These are phyloP conservation scores for Sugiyamaella floridensis DNA, from an alignment of 805 yeast genomes.

Conservation along the genomic window DNA sequence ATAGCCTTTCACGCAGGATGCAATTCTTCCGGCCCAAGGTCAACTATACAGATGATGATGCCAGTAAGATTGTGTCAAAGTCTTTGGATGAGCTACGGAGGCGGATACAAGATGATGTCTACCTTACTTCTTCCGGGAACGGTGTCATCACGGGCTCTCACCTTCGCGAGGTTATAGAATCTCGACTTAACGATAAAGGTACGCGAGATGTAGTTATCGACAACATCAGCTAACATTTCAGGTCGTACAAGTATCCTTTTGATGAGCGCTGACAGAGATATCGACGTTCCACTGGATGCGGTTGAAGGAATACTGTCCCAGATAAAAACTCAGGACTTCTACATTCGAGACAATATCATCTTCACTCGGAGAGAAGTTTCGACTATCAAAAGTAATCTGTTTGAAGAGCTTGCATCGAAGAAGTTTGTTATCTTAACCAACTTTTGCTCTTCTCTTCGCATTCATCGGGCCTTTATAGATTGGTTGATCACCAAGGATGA, in stretches of 20 bases:
- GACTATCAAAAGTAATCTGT: not conserved
- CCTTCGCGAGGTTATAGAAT: constrained; percentile 2
- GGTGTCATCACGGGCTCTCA: constrained; percentile 12
- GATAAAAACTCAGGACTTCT: not conserved
- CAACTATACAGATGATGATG: not conserved
- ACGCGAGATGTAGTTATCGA: not conserved
- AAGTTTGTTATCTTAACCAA: not conserved
- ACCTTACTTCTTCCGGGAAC: constrained; percentile 7
- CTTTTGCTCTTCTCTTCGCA: not conserved
- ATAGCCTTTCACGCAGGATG: not conserved
- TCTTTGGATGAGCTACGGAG: not conserved
- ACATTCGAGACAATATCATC: constrained; percentile 3
- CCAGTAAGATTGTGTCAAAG: not conserved
- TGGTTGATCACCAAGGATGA: not conserved
- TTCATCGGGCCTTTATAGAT: not conserved
- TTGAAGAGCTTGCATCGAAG: not conserved
- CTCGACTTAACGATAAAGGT: constrained; percentile 10
- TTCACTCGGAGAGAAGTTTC: constrained; percentile 9
- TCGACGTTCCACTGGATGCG: constrained; percentile 7
- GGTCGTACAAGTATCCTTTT: constrained; percentile 13
- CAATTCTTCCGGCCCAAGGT: not conserved
- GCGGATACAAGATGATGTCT: constrained; percentile 8
- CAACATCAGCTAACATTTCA: not conserved
- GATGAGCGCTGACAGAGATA: constrained; percentile 11
- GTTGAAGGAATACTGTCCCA: constrained; percentile 5